Evolutionary conservation across 2,329 filamentous ascomycete genomes (phyloP).

Genomic region (Hypoxylon sp.): DNA sequence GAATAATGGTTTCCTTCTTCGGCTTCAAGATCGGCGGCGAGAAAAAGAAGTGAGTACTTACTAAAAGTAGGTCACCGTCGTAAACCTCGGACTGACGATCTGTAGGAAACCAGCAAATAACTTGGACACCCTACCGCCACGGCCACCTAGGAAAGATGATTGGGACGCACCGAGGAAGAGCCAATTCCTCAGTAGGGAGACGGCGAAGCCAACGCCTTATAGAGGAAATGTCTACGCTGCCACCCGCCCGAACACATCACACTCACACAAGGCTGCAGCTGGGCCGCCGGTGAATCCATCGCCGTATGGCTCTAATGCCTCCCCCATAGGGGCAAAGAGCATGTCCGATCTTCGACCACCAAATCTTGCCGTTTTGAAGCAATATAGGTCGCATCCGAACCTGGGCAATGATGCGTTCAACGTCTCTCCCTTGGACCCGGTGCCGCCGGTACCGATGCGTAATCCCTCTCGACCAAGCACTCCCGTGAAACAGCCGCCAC

Average conservation of each 20-base stretch:
- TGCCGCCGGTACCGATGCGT: conserved; percentile 45
- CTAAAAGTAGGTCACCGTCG: conserved; percentile 5
- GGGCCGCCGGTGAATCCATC: conserved; percentile 33
- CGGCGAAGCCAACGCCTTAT: conserved; percentile 11
- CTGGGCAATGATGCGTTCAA: conserved; percentile 47
- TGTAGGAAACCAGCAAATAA: conserved; percentile 49
- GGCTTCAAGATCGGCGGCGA: conserved; percentile 63
- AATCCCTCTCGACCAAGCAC: conserved; percentile 45
- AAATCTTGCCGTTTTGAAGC: conserved; percentile 39
- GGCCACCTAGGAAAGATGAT: conserved; percentile 20
- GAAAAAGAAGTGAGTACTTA: conserved; percentile 66
- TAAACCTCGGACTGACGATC: conserved; percentile 27
- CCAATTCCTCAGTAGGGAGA: conserved; percentile 26
- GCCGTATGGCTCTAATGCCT: conserved; percentile 47
- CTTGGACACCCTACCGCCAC: conserved; percentile 40
- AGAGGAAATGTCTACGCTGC: conserved; percentile 25
- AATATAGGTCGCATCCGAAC: conserved; percentile 42
- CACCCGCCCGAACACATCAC: conserved; percentile 52
- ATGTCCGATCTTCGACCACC: conserved; percentile 53
- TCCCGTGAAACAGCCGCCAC: conserved; percentile 46
- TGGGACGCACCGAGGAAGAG: conserved; percentile 14
- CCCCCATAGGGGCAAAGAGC: conserved; percentile 52
- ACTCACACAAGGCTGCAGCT: conserved; percentile 44
- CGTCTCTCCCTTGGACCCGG: conserved; percentile 48
- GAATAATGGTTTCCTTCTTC: conserved; percentile 65